A percentile compares a stretch with the other conserved stretches of the same genome.
These are phyloP conservation scores for Microthyrium microscopicum DNA, from an alignment of 2,329 filamentous ascomycete species.

Conservation along the genomic window DNA sequence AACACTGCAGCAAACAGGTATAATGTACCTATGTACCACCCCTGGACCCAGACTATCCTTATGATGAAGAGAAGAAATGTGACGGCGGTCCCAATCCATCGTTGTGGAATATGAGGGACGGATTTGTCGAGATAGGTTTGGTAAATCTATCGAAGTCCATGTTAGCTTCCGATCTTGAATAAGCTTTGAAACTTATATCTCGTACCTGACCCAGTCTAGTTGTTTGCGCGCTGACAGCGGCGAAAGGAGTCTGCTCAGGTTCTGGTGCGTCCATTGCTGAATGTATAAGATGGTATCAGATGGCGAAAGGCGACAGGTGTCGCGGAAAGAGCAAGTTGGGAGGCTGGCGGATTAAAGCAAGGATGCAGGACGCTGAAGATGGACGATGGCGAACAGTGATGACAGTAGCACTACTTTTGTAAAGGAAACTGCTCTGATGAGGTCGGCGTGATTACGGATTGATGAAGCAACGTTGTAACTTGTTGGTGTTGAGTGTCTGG, in stretches of 20 bases:
- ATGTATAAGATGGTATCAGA: no score
- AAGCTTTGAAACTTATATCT: constrained; percentile 11
- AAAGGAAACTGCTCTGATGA: no score
- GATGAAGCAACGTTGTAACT: no score
- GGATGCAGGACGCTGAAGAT: no score
- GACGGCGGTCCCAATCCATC: constrained; percentile 72
- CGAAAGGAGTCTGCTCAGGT: constrained; percentile 74
- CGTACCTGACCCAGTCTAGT: constrained; percentile 55
- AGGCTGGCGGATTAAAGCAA: no score
- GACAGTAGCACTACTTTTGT: no score
- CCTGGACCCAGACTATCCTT: constrained; percentile 80
- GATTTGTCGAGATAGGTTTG: constrained; percentile 89
- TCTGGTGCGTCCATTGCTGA: constrained; percentile 89
- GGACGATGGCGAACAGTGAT: no score
- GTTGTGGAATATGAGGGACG: constrained; percentile 74
- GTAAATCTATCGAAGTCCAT: constrained; percentile 48
- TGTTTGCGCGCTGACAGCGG: constrained; percentile 74
- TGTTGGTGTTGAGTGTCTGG: no score
- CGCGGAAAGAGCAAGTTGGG: no score
- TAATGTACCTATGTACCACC: constrained; percentile 87
- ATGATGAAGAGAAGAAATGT: constrained; percentile 69
- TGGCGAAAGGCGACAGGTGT: no score
- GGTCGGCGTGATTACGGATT: no score
- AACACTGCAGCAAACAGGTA: background rate
- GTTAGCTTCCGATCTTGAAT: constrained; percentile 4